Evolutionary conservation across 2,329 filamentous ascomycete species (phyloP).

Genomic region (Massarina eburnea): DNA sequence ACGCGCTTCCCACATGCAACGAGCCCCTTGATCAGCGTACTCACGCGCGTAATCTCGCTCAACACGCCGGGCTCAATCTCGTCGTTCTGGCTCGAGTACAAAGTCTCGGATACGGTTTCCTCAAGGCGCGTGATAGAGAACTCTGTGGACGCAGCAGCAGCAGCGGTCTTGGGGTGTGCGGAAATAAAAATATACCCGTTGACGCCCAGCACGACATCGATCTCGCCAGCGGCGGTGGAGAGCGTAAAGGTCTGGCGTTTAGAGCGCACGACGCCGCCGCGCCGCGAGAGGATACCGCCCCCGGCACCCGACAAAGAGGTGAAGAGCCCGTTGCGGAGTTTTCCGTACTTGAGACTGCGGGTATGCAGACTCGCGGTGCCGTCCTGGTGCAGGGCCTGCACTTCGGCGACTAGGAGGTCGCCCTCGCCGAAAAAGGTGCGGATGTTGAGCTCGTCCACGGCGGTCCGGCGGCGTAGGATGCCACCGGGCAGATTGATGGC

Average conservation of each 20-base stretch:
- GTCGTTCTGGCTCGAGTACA: slow-evolving; percentile 96
- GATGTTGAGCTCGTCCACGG: slow-evolving; percentile 96
- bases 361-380: slow-evolving; percentile 88
- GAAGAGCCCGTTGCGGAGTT: slow-evolving; percentile 91
- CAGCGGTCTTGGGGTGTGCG: slow-evolving; percentile 66
- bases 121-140: slow-evolving; percentile 80
- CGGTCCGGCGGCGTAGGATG: slow-evolving; percentile 85
- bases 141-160: slow-evolving; percentile 50
- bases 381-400: slow-evolving; percentile 85
- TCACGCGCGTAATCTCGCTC: slow-evolving; percentile 82
- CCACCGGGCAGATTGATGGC: slow-evolving; percentile 95
- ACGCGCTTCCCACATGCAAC: slow-evolving; percentile 81
- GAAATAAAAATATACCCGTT: slow-evolving; percentile 97
- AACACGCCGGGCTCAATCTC: slow-evolving; percentile 74
- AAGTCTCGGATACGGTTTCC: slow-evolving; percentile 78
- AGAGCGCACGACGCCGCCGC: slow-evolving; percentile 77
- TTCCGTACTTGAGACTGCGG: slow-evolving; percentile 87
- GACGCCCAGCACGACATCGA: slow-evolving; percentile 88
- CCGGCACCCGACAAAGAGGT: slow-evolving; percentile 78
- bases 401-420: slow-evolving; percentile 90
- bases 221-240: slow-evolving; percentile 61
- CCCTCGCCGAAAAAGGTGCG: slow-evolving; percentile 96
- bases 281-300: slow-evolving; percentile 53
- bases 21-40: slow-evolving; percentile 78
- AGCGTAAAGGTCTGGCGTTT: slow-evolving; percentile 85